These are phyloP conservation scores for Schizochytrium sp. DNA, from an alignment of 108 stramenopile genomes.

Conservation along the genomic window DNA sequence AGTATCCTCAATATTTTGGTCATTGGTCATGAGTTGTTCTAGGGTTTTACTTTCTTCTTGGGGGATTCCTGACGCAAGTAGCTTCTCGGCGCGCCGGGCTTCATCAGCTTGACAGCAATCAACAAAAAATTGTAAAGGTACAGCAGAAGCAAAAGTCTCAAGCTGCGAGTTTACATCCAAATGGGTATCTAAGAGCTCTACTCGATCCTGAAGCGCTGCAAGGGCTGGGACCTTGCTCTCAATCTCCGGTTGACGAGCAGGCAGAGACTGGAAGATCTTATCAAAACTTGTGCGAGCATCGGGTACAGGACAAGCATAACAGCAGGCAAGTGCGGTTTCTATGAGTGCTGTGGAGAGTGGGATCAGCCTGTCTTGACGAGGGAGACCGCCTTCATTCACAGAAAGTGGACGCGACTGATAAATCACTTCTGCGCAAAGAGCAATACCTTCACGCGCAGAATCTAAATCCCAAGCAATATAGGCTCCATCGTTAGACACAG, in stretches of 20 bases:
- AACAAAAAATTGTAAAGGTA: slow-evolving; percentile 20
- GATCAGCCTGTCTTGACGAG: neutral
- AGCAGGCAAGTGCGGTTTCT: slow-evolving; percentile 41
- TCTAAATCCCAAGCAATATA: neutral
- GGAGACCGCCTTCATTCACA: slow-evolving; percentile 1
- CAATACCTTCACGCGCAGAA: slow-evolving; percentile 40
- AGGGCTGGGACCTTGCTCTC: slow-evolving; percentile 23
- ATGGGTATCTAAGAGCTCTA: slow-evolving; percentile 11
- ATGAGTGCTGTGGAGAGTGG: slow-evolving; percentile 19
- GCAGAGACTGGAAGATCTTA: slow-evolving; percentile 49
- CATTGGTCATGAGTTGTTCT: neutral
- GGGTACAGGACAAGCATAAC: neutral
- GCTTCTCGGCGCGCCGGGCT: neutral
- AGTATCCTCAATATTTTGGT: no score
- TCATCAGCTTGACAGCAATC: slow-evolving; percentile 29
- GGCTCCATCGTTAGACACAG: neutral
- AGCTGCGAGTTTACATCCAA: slow-evolving; percentile 36
- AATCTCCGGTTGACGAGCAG: slow-evolving; percentile 1
- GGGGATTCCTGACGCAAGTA: neutral
- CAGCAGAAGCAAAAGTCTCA: neutral
- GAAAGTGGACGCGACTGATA: slow-evolving; percentile 29
- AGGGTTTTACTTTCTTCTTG: neutral
- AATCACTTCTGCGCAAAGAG: slow-evolving; percentile 31
- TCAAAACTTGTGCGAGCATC: neutral
- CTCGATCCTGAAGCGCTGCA: slow-evolving; percentile 50